Evolutionary conservation across 2,329 filamentous ascomycete species (phyloP), one percentile per base, ranked within the genome.

Genomic region (Botrytis paeoniae): DNA sequence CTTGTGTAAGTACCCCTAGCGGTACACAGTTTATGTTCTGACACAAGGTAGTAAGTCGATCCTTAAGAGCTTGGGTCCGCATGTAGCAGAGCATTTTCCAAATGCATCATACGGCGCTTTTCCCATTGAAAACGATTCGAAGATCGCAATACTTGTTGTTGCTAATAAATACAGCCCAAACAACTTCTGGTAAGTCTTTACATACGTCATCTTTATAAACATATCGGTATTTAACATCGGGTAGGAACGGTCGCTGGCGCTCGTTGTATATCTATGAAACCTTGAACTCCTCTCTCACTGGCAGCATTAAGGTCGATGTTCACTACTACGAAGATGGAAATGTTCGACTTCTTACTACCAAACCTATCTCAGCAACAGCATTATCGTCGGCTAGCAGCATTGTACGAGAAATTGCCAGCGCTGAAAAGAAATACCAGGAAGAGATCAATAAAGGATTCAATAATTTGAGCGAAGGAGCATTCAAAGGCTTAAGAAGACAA

Each of bases 241-340:
- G 32, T 76, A 94, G 92, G 93, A 98, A 98, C 84, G 96, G 96
- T 75, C 94, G 96, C 75, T 99, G 96, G 93, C 93, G 96, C 80
- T 95, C 93, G 65, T 87, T 92, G 70, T 98, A 98, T 85, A 88
- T 92, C 79, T 92, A 92, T 82, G 87, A 91, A 75, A 90, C 94
- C 0, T 85, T 90, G 32, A 85, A 89, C n/a, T 88, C 88, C 2
- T 86, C 86, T 65, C 85, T 98, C 61, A 89, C 91, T 54, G 96
- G 96, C 78, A 90, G 87, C 74, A 91, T 98, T 83, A 94, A 95
- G 82, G 93, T 98, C 71, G 95, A 98, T 78, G 95, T 99, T 69
- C 96, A 99, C 86, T 99, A 99, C 87, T 99, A 99, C 85, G 96
- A 99, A 84, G 97, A 99, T 81, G 96, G 96, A 75, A 99, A 99